These are phyloP conservation scores for Setaria italica DNA, from an alignment of 202 grass and related monocot genomes.

Conservation along the genomic window DNA sequence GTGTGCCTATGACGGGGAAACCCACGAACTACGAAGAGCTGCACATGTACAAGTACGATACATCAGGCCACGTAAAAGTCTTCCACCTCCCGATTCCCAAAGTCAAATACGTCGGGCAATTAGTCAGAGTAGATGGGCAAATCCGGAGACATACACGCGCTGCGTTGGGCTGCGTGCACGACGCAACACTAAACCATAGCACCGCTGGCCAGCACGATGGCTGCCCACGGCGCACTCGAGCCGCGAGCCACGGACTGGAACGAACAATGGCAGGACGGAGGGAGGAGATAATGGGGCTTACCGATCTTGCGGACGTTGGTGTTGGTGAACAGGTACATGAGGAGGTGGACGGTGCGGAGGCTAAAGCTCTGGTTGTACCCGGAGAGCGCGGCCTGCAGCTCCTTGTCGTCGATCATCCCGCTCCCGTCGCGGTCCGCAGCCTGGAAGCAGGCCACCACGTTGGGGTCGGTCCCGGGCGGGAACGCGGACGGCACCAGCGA, in stretches of 20 bases:
- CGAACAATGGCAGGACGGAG: background rate
- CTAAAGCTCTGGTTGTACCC: slow-evolving; percentile 89
- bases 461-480: slow-evolving; percentile 82
- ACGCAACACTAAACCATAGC: background rate
- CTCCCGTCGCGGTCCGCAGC: slow-evolving; percentile 87
- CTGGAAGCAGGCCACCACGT: slow-evolving; percentile 86
- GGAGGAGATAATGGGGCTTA: background rate
- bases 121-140: background rate
- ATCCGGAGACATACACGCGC: background rate
- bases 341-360: slow-evolving; percentile 90
- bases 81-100: background rate
- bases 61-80: background rate
- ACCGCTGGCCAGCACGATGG: background rate
- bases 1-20: background rate
- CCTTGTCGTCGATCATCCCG: slow-evolving; percentile 95
- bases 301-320: slow-evolving; percentile 90
- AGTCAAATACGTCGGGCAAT: background rate
- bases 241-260: background rate
- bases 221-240: background rate
- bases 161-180: too few relatives aligned
- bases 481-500: slow-evolving; percentile 74
- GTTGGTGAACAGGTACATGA: slow-evolving; percentile 98
- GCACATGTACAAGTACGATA: background rate
- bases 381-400: slow-evolving; percentile 86
- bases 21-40: background rate